Evolutionary conservation across 2,329 filamentous ascomycete genomes (phyloP), one percentile per base, ranked within the genome.

Genomic region (Xylariaceae sp.): DNA sequence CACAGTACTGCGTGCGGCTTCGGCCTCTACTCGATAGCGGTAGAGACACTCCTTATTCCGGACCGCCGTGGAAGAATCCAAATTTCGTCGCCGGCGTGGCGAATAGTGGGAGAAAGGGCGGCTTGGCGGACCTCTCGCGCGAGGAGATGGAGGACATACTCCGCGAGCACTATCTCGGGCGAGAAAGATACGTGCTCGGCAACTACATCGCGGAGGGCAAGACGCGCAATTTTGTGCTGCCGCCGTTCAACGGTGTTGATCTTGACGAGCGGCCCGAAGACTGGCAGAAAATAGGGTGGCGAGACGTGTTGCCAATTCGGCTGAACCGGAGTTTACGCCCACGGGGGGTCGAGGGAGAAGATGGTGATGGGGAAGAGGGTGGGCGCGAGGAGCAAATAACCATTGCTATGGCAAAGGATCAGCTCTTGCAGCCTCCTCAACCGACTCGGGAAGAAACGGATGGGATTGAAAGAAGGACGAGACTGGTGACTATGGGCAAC

Each of bases 11-110:
- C 39, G 42, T 67, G 11, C 57, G 65, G 2, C 55, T 59, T 32
- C 43, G 32, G 5, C 37, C 45, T 2, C 11, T 16, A 1, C 18
- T 6, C 3, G 21, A 16, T 6, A 8, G 24, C 4, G 20, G 30
- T 6, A 18, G 9, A 10, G 37, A 7, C 2, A 15, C 55, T 3
- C 44, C 41, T 2, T 51, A 35, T 21, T 11, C 20, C 8, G 64
- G 65, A 9, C 60, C 56, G 10, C 56, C 57, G 4, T 67, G 64
- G 65, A 42, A 57, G 11, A 59, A 62, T 32, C 64, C 62, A 13
- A 63, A 64, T 35, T 67, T 50, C 50, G 44, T 65, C 48, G 41
- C 54, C 1, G 44, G 59, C 2, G 30, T 21, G 1, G 20, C 26
- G 2, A 21, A 44, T 2, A 15, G 30, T 4, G 11, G 2, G 20